phyloP scores from a whole-genome alignment of 176 grass and related monocot genomes.

The Microstegium vimineum region DNA sequence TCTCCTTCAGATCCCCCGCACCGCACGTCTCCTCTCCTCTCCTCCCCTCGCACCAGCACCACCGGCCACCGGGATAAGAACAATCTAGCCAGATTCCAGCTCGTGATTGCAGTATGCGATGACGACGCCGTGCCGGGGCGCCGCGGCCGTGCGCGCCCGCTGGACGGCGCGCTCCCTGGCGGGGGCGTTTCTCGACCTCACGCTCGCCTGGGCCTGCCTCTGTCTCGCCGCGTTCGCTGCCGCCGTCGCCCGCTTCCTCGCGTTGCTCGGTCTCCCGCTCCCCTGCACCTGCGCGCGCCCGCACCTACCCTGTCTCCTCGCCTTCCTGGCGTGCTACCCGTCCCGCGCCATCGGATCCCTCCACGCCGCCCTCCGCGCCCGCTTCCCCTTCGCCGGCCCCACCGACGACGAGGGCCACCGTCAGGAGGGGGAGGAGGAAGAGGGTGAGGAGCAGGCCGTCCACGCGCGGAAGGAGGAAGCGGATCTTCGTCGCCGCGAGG shows the following conservation, averaged over 20 bases:
- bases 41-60: not conserved
- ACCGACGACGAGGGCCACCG: not conserved
- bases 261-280: slow-evolving; percentile 16
- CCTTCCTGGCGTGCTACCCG: slow-evolving; percentile 34
- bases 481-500: slow-evolving; percentile 37
- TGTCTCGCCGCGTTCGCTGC: slow-evolving; percentile 35
- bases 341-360: slow-evolving; percentile 19
- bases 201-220: slow-evolving; percentile 51
- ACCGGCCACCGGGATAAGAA: not conserved
- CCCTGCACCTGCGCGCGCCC: slow-evolving; percentile 60
- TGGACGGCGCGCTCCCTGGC: slow-evolving; percentile 51
- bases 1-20: not conserved
- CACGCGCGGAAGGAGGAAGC: not conserved
- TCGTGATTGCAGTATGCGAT: slow-evolving; percentile 8
- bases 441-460: not conserved
- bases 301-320: slow-evolving; percentile 29
- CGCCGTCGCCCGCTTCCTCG: slow-evolving; percentile 10
- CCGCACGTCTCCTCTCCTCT: not conserved
- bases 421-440: not conserved
- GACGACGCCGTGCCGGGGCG: slow-evolving; percentile 35
- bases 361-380: slow-evolving; percentile 32
- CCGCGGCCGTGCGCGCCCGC: slow-evolving; percentile 2
- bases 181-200: slow-evolving; percentile 50
- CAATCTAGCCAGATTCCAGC: not conserved
- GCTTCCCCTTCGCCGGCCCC: slow-evolving; percentile 35